These are phyloP conservation scores for Ophiostoma pallidulum DNA, from an alignment of 2,329 filamentous ascomycete species.

Conservation along the genomic window DNA sequence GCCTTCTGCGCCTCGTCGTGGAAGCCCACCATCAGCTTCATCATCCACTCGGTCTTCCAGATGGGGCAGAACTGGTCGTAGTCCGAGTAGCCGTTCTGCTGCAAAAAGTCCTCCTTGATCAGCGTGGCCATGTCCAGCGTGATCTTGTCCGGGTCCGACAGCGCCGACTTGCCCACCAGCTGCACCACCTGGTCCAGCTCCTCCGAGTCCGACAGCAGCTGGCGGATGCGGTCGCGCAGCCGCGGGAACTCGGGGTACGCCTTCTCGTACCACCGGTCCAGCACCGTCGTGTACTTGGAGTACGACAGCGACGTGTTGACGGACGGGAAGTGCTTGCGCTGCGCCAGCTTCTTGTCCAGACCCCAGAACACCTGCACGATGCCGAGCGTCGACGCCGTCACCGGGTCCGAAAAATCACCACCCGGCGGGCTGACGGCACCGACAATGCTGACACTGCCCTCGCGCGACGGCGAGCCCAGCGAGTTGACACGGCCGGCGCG, in stretches of 20 bases:
- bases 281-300: conserved; percentile 84
- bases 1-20: conserved; percentile 97
- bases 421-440: conserved; percentile 90
- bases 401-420: conserved; percentile 98
- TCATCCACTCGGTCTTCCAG: conserved; percentile 99
- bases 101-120: conserved; percentile 96
- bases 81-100: conserved; percentile 98
- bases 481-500: conserved; percentile 81
- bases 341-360: conserved; percentile 97
- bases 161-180: conserved; percentile 91
- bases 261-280: conserved; percentile 93
- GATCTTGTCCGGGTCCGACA: conserved; percentile 97
- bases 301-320: conserved; percentile 94
- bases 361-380: conserved; percentile 99
- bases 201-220: conserved; percentile 88
- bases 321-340: conserved; percentile 97
- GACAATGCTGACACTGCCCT: conserved; percentile 93
- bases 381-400: conserved; percentile 84
- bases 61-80: conserved; percentile 99
- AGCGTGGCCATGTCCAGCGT: conserved; percentile 85
- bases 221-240: conserved; percentile 84
- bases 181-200: conserved; percentile 98
- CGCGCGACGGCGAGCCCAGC: conserved; percentile 79
- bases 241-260: conserved; percentile 89
- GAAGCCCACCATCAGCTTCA: conserved; percentile 98